Evolutionary conservation across 495 filamentous ascomycete genomes (phyloP).

Genomic region (Tetracladium setigerum): DNA sequence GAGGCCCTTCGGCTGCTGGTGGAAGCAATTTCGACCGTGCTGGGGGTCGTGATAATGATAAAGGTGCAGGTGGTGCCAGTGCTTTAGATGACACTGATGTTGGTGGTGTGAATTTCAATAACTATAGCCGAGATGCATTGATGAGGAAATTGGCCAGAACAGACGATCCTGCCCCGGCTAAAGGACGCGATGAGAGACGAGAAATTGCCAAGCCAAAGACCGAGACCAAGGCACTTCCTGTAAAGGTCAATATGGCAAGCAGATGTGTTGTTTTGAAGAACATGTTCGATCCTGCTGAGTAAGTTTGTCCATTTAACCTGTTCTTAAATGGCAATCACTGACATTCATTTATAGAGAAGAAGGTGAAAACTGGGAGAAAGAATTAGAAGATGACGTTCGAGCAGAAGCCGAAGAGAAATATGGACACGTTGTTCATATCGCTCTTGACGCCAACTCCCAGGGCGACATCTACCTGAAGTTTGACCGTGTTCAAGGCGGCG

Average conservation of each 20-base stretch:
- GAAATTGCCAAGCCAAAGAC: conserved; percentile 72
- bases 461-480: conserved; percentile 99
- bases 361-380: conserved; percentile 84
- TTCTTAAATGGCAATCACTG: background rate
- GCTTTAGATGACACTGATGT: conserved; percentile 98
- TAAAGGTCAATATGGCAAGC: conserved; percentile 87
- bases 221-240: conserved; percentile 70
- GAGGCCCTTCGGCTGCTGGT: conserved; percentile 76
- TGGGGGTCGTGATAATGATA: conserved; percentile 83
- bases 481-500: conserved; percentile 85
- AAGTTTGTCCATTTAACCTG: conserved; percentile 33
- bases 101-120: conserved; percentile 97
- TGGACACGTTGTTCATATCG: conserved; percentile 96
- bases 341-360: conserved; percentile 58
- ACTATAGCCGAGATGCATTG: conserved; percentile 92
- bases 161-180: conserved; percentile 67
- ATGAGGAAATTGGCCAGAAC: conserved; percentile 97
- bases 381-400: conserved; percentile 89
- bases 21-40: conserved; percentile 85
- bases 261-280: conserved; percentile 91
- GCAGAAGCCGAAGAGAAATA: conserved; percentile 92
- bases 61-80: conserved; percentile 82
- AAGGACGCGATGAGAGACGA: conserved; percentile 56
- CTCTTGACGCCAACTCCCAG: conserved; percentile 84
- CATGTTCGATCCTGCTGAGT: conserved; percentile 92